A percentile compares a stretch with the other conserved stretches of the same genome.
phyloP scores from a whole-genome alignment of 495 filamentous ascomycete genomes.

The Pseudoneurospora amorphoporcata region DNA sequence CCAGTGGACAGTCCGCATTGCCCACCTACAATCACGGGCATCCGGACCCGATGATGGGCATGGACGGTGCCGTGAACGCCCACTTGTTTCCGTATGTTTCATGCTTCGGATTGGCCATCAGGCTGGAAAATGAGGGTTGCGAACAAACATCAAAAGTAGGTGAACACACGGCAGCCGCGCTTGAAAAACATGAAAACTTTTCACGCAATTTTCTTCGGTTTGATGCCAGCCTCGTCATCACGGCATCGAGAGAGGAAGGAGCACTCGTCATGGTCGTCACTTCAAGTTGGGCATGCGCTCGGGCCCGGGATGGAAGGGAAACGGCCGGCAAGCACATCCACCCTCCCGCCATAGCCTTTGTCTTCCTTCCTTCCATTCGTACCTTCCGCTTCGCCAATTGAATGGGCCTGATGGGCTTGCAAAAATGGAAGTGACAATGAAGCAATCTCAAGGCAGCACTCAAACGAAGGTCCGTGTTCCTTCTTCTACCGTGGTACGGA shows the following conservation, averaged over 20 bases:
- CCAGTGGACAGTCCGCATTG: neutral
- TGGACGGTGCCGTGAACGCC: neutral
- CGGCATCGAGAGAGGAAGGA: neutral
- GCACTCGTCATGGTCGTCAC: neutral
- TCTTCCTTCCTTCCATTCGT: neutral
- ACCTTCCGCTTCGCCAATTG: neutral
- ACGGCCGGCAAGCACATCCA: conserved; percentile 3
- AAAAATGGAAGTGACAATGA: neutral
- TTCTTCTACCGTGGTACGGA: neutral
- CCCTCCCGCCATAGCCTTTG: neutral
- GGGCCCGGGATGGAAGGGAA: conserved; percentile 1
- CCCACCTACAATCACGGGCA: neutral
- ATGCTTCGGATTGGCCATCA: neutral
- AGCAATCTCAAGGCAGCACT: neutral
- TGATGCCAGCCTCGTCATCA: neutral
- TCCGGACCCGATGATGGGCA: neutral
- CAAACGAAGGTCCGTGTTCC: neutral
- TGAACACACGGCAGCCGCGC: neutral
- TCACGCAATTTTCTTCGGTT: neutral
- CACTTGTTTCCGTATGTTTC: neutral
- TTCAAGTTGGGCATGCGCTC: neutral
- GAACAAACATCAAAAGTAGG: neutral
- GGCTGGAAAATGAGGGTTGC: neutral
- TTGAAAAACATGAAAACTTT: neutral
- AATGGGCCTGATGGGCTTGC: neutral